Evolutionary conservation across 257 asterid genomes (phyloP).

Genomic region (Jaltomata sinuosa): DNA sequence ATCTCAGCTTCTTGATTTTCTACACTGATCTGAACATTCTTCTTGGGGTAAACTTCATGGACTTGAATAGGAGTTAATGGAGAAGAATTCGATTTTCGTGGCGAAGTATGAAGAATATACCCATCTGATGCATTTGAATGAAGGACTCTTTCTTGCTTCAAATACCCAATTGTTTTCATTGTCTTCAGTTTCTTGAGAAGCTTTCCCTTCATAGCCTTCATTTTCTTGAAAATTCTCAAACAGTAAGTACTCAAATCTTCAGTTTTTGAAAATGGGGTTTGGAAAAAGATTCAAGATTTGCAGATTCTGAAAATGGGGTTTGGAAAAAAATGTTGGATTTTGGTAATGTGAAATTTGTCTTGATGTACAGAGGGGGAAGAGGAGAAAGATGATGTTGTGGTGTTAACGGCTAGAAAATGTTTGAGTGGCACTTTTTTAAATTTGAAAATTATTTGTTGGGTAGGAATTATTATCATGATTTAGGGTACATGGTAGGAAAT

Average conservation of each 20-base stretch:
- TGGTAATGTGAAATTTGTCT: not conserved
- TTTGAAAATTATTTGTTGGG: constrained; percentile 38
- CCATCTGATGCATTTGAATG: constrained; percentile 56
- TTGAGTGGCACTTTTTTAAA: constrained; percentile 17
- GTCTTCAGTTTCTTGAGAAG: constrained; percentile 72
- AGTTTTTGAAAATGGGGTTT: not conserved
- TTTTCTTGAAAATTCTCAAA: constrained; percentile 8
- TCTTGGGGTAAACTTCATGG: constrained; percentile 9
- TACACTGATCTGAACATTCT: constrained; percentile 4
- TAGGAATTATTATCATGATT: constrained; percentile 12
- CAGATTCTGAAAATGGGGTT: not conserved
- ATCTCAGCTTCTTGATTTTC: constrained; percentile 40
- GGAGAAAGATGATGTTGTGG: not conserved
- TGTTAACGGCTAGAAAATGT: constrained; percentile 4
- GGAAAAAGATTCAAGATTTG: not conserved
- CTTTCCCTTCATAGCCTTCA: constrained; percentile 81
- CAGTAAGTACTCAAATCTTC: not conserved
- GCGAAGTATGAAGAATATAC: constrained; percentile 26
- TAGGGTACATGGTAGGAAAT: not conserved
- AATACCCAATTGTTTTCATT: constrained; percentile 57
- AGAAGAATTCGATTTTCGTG: constrained; percentile 15
- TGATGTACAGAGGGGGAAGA: not conserved
- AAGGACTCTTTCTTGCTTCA: constrained; percentile 62
- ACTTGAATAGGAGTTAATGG: constrained; percentile 24
- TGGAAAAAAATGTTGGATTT: not conserved